phyloP scores from a whole-genome alignment of 164 flowering plant species.

The Umbilicus rupestris region DNA sequence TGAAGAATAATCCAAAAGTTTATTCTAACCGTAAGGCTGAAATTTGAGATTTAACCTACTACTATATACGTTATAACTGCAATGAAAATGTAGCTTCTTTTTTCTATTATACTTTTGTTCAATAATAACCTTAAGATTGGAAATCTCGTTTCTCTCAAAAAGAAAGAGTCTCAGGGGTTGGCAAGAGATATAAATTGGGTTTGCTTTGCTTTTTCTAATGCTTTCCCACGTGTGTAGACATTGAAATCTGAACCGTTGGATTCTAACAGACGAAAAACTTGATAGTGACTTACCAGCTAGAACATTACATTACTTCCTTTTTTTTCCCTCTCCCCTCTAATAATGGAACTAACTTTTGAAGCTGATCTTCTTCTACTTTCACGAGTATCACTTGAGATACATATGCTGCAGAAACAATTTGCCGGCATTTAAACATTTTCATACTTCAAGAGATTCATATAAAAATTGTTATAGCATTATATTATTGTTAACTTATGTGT shows the following conservation, averaged over 20 bases:
- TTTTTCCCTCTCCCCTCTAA: background rate
- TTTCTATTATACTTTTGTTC: no score
- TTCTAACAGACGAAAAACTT: background rate
- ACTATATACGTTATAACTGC: no score
- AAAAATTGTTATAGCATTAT: no score
- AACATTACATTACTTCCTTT: background rate
- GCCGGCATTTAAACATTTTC: background rate
- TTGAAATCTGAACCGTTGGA: background rate
- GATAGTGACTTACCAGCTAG: background rate
- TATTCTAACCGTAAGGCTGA: no score
- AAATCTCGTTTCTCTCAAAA: no score
- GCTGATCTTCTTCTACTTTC: background rate
- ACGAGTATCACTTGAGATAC: slow-evolving; percentile 1
- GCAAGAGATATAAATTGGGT: background rate
- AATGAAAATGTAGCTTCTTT: no score
- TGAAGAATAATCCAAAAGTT: no score
- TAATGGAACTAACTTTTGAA: background rate
- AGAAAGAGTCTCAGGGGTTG: background rate
- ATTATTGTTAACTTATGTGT: no score
- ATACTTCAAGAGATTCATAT: no score
- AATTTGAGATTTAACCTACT: no score
- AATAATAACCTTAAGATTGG: no score
- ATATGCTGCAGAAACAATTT: background rate
- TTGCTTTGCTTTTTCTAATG: background rate
- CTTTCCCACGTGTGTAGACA: slow-evolving; percentile 1